These are phyloP conservation scores for Cystobasidium onofrii DNA, from an alignment of 768 basidiomycete species.

Conservation along the genomic window DNA sequence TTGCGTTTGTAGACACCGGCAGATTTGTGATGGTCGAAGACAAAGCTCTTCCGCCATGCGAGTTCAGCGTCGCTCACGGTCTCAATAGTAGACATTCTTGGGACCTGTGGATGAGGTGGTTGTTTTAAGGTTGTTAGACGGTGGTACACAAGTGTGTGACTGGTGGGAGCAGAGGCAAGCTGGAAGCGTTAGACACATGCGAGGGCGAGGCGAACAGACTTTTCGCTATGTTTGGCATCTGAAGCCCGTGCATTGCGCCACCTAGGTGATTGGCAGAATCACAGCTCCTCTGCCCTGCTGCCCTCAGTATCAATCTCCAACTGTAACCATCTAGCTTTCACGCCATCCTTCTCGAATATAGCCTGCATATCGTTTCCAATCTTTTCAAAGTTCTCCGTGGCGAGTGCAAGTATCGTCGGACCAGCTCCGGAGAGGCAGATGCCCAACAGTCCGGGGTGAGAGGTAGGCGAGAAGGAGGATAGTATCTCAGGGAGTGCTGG, in stretches of 20 bases:
- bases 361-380: conserved; percentile 51
- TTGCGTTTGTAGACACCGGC: background rate
- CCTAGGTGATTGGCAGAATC: background rate
- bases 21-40: background rate
- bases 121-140: too few relatives aligned
- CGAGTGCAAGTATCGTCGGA: conserved; percentile 91
- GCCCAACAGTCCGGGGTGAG: conserved; percentile 89
- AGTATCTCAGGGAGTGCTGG: conserved; percentile 92
- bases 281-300: conserved; percentile 44
- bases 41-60: background rate
- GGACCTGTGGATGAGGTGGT: too few relatives aligned
- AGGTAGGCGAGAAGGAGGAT: conserved; percentile 70
- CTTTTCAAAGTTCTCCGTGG: conserved; percentile 68
- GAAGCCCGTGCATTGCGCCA: too few relatives aligned
- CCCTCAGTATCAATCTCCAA: conserved; percentile 56
- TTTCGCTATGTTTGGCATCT: background rate
- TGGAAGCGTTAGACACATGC: background rate
- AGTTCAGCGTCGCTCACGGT: background rate
- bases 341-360: conserved; percentile 49
- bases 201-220: background rate
- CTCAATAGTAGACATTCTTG: background rate
- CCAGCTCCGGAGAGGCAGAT: conserved; percentile 97
- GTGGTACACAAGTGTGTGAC: too few relatives aligned
- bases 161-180: background rate
- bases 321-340: conserved; percentile 85